Percentiles rank a stretch among this genome's conserved stretches.
phyloP scores from a whole-genome alignment of 2,329 filamentous ascomycete species.

The Fusarium virguliforme region DNA sequence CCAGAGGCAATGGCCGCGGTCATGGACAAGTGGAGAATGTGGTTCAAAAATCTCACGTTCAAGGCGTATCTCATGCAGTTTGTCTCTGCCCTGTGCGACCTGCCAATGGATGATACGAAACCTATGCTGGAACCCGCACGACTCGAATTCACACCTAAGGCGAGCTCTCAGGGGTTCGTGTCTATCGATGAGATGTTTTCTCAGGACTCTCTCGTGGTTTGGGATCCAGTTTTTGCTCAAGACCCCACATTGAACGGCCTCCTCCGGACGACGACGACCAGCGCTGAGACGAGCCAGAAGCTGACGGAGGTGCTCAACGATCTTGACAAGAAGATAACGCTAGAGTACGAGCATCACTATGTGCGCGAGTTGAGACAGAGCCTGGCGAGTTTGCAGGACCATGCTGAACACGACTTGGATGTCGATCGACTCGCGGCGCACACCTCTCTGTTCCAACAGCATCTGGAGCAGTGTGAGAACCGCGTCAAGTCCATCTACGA shows the following conservation, averaged over 20 bases:
- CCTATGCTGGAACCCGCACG: not conserved
- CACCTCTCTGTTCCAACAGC: not conserved
- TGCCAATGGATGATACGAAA: not conserved
- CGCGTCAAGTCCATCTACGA: not conserved
- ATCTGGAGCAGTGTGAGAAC: conserved; percentile 17
- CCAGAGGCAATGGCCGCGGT: conserved; percentile 9
- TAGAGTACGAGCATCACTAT: conserved; percentile 35
- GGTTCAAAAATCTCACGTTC: conserved; percentile 37
- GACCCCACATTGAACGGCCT: not conserved
- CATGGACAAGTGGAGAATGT: conserved; percentile 15
- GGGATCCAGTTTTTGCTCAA: accelerated
- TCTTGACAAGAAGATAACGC: conserved; percentile 21
- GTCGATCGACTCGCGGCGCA: not conserved
- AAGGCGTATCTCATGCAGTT: conserved; percentile 23
- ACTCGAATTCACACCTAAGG: no score
- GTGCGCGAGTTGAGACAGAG: conserved; percentile 30
- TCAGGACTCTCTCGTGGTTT: not conserved
- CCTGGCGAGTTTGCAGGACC: conserved; percentile 18
- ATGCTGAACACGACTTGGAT: conserved; percentile 5
- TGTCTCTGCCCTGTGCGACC: not conserved
- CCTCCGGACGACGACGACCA: not conserved
- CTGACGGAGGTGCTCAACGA: conserved; percentile 23
- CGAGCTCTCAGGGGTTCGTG: conserved; percentile 13
- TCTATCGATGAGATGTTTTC: conserved; percentile 27
- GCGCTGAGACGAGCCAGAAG: not conserved